Base-by-base conservation (phyloP, 2,329 filamentous ascomycete species). In the Massarina eburnea region DNA sequence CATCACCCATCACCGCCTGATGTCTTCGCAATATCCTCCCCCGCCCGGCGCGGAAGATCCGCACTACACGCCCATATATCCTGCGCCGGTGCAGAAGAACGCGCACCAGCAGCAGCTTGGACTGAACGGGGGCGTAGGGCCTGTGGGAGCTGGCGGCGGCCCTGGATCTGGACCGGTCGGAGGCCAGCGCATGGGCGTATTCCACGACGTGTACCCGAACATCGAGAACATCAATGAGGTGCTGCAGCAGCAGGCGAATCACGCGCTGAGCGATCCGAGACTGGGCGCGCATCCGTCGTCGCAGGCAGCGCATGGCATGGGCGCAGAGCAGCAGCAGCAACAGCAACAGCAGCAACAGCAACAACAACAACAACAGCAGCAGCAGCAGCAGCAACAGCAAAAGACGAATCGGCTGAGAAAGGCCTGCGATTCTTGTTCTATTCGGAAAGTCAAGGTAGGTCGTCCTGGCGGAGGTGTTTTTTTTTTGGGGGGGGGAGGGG, bases 341-440 rank as follows among this genome's bases (percentile, higher is more conserved):
- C 48, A 51, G 37, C 53, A 55, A 36, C 47, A 46, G 18, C 57
- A 54, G 19, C 41, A 54, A 27, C 46, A 10, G 48, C 34, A 43
- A 38, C 55, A 57, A 39, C 61, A 58, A 39, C 50, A 55, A 30
- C 71, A 69, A 56, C 55, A 64, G 24, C 71, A 70, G 37, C 59
- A 68, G 20, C 45, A n/a, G n/a, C n/a, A 10, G 48, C 34, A 43
- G 40, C 55, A 57, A 39, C 61, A 58, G 41, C 50, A 55, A 30
- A 71, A 69, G 57, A 56, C 65, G 24, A 71, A 70, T 38, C 59
- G 68, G 20, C 45, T 71, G 55, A 60, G 68, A 48, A 71, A 71
- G 41, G 70, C 70, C 21, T 73, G 70, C 59, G 70, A 73, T 49
- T 71, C 70, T 35, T 73, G 70, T 52, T 71, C 68, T 53, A 70